Base-by-base conservation (phyloP, 2,329 filamentous ascomycete genomes). In the Cytospora paraplurivora region DNA sequence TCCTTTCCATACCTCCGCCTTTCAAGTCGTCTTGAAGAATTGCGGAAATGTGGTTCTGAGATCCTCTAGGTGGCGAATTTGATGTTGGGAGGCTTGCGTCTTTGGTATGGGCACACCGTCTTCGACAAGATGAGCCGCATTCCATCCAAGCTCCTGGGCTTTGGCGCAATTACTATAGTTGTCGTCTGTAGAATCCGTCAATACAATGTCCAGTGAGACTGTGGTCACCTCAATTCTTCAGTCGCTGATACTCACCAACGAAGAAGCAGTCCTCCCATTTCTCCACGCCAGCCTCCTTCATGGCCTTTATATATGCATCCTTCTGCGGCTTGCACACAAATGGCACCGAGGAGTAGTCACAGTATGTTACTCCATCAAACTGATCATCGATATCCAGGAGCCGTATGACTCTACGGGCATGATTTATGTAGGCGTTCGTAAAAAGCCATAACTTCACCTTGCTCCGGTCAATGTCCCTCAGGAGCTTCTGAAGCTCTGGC, bases 301-400 rank as follows among this genome's bases (percentile, higher is more conserved):
- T 97, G 7, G 91, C 95, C 77, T 95, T 97, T 44, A 84, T 84
- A 73, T 88, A 99, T 89, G 96, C 95, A 58, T 88, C 86, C 59
- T 82, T 81, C 62, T 90, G 84, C 3, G 95, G 95, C 75, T 99
- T 99, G 80, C 95, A 97, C 54, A 96, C 77, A 66, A 99, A 82
- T 7, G 86, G 89, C 50, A 85, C 79, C 17, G 84, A 78, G 12
- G 80, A 83, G 76, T 99, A 99, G 76, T 99, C 92, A 73, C 96
- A 99, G 75, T 87, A 99, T 0, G 95, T 99, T 66, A 98, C 86
- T 8, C 95, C 95, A 67, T 98, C 94, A 72, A 99, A 99, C 33
- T 94, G 78, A 73, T 97, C 92, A 1, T 96, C 93, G 32, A 99
- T 81, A 2, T 85, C 88, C 1, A 99, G 81, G 21, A 99, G 79